Percentiles rank a stretch among this genome's conserved stretches.
Conservation (phyloP, 768 basidiomycete genomes). For the Collybia nuda region DNA sequence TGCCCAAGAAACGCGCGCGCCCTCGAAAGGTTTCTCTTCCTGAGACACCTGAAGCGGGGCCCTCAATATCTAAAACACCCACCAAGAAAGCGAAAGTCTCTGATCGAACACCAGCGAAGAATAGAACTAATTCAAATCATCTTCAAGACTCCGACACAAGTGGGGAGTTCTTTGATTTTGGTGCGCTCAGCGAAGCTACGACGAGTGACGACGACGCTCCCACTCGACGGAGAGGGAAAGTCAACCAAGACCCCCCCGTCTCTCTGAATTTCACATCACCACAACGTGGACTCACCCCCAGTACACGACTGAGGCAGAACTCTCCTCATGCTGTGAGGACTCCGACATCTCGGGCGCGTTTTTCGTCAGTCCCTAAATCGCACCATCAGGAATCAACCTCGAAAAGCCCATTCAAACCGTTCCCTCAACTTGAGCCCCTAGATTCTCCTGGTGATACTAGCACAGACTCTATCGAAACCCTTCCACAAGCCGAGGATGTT, state of each 20-base stretch:
- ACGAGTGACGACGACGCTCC: not conserved
- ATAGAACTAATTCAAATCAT: too few relatives aligned
- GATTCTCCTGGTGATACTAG: not conserved
- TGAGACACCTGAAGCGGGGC: not conserved
- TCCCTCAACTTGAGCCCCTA: too few relatives aligned
- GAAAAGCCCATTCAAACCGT: too few relatives aligned
- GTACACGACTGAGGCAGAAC: too few relatives aligned
- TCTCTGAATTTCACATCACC: not conserved
- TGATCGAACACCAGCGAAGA: not conserved
- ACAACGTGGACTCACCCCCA: not conserved
- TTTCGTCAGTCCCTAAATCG: too few relatives aligned
- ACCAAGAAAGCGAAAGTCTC: not conserved
- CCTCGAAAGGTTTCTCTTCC: not conserved
- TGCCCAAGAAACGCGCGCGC: not conserved
- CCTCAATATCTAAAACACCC: not conserved
- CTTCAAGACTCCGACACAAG: conserved; percentile 10
- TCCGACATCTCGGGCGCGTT: too few relatives aligned
- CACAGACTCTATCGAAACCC: not conserved
- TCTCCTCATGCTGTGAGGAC: too few relatives aligned
- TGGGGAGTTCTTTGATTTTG: conserved; percentile 23
- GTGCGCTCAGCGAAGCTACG: conserved; percentile 10
- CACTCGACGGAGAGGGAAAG: not conserved
- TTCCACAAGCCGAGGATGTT: not conserved
- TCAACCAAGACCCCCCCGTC: not conserved
- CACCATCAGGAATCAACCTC: too few relatives aligned